Evolutionary conservation across 805 yeast genomes (phyloP).

Genomic region (Citeromyces matritensis): DNA sequence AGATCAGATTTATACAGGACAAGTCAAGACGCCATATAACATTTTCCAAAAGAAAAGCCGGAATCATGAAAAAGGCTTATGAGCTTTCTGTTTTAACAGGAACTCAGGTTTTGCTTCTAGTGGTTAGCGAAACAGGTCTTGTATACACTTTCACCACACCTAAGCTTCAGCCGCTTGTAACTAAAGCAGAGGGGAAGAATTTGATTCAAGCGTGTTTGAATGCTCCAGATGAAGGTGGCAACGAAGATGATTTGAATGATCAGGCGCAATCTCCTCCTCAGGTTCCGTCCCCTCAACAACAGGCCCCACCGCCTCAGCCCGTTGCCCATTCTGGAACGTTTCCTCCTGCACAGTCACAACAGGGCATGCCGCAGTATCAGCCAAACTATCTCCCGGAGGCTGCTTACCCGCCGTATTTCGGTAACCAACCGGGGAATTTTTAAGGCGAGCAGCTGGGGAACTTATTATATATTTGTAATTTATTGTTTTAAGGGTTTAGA

Average conservation of each 20-base stretch:
- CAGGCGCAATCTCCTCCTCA: not conserved
- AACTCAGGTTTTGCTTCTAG: constrained; percentile 87
- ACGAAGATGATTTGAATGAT: constrained; percentile 23
- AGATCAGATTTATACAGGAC: constrained; percentile 93
- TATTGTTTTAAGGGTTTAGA: constrained; percentile 1
- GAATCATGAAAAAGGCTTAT: constrained; percentile 99
- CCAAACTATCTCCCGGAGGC: constrained; percentile 28
- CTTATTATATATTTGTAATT: constrained; percentile 4
- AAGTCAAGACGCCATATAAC: constrained; percentile 97
- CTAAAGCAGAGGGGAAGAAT: constrained; percentile 94
- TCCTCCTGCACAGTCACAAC: constrained; percentile 1
- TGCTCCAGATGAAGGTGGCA: constrained; percentile 98
- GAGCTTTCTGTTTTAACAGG: constrained; percentile 94
- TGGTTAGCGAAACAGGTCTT: constrained; percentile 95
- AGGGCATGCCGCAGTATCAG: not conserved
- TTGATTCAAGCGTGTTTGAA: constrained; percentile 92
- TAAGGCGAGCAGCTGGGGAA: no score
- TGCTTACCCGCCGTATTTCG: constrained; percentile 49
- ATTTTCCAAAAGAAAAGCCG: constrained; percentile 95
- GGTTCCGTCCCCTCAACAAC: constrained; percentile 7
- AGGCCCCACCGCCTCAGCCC: constrained; percentile 7
- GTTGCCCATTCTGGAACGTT: constrained; percentile 8
- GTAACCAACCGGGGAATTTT: constrained; percentile 44
- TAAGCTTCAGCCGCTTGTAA: constrained; percentile 92
- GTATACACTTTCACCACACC: constrained; percentile 99